Conservation (phyloP, 768 basidiomycete genomes). For the Rhodosporidiobolus sp. region DNA sequence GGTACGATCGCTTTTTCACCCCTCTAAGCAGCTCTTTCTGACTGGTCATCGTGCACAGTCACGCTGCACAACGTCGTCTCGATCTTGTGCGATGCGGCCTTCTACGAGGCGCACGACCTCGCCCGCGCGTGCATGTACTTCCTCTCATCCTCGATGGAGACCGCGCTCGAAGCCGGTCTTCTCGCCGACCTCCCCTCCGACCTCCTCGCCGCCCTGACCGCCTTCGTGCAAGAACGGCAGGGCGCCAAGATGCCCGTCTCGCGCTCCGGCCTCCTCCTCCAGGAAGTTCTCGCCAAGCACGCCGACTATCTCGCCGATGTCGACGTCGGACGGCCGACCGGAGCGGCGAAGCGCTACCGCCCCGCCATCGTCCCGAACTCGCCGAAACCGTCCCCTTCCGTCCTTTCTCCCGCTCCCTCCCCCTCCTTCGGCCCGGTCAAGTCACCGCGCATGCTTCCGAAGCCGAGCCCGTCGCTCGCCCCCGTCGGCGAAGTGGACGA, state of each 20-base stretch:
- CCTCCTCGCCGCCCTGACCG: constrained; percentile 66
- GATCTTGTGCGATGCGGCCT: constrained; percentile 74
- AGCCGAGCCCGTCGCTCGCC: constrained; percentile 23
- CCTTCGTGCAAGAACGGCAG: constrained; percentile 62
- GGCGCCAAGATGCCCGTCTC: constrained; percentile 63
- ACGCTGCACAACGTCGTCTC: constrained; percentile 73
- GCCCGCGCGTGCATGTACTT: constrained; percentile 69
- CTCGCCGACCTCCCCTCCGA: constrained; percentile 69
- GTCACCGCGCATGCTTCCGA: constrained; percentile 14
- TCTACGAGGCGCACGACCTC: constrained; percentile 69
- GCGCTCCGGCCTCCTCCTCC: constrained; percentile 58
- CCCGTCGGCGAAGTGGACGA: constrained; percentile 36
- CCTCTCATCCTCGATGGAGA: constrained; percentile 78
- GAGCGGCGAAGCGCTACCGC: constrained; percentile 41
- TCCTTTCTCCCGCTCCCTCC: constrained; percentile 19
- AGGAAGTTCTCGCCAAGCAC: constrained; percentile 61
- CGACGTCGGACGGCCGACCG: constrained; percentile 49
- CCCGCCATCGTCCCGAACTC: constrained; percentile 43
- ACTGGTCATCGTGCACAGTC: constrained; percentile 52
- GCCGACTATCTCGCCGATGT: constrained; percentile 63
- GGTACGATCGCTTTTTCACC: constrained; percentile 18
- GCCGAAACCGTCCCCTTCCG: constrained; percentile 22
- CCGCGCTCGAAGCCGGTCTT: constrained; percentile 72
- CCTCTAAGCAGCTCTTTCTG: neutral
- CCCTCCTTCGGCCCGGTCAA: constrained; percentile 30